phyloP scores from a whole-genome alignment of 129 eudicot genomes.

The Flaveria brownii region DNA sequence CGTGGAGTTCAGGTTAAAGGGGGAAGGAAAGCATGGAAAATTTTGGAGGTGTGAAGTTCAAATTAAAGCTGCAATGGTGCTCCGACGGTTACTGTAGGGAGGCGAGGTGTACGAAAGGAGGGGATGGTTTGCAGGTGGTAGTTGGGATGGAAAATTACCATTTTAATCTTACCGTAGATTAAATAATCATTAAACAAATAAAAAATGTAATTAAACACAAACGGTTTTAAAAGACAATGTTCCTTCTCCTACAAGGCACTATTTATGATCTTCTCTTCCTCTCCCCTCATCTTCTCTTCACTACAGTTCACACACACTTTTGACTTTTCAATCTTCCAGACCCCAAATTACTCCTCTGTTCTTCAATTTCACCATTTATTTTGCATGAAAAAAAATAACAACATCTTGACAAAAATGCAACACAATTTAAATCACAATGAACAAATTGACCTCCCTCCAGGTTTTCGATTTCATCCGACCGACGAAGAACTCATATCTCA shows the following conservation, averaged over 20 bases:
- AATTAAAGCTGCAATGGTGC: no score
- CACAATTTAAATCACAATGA: slow-evolving; percentile 36
- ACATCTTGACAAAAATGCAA: slow-evolving; percentile 9
- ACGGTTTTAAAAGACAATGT: slow-evolving; percentile 33
- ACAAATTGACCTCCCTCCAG: slow-evolving; percentile 69
- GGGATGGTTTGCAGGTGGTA: no score
- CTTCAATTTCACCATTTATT: slow-evolving; percentile 4
- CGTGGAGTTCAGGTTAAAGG: no score
- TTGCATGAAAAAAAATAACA: background rate
- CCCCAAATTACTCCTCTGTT: slow-evolving; percentile 10
- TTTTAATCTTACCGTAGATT: no score
- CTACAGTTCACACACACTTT: background rate
- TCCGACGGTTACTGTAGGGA: no score
- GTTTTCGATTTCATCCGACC: slow-evolving; percentile 82
- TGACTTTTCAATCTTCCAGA: slow-evolving; percentile 15
- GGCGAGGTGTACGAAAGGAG: no score
- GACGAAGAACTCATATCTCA: slow-evolving; percentile 86
- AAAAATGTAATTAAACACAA: no score
- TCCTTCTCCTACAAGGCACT: slow-evolving; percentile 45
- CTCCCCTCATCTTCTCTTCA: slow-evolving; percentile 22
- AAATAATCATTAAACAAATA: no score
- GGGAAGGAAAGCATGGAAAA: no score
- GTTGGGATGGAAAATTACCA: no score
- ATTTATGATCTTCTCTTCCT: slow-evolving; percentile 55
- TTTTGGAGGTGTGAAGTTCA: no score